Evolutionary conservation across 2,329 filamentous ascomycete genomes (phyloP).

Genomic region (Pseudogymnoascus destructans): DNA sequence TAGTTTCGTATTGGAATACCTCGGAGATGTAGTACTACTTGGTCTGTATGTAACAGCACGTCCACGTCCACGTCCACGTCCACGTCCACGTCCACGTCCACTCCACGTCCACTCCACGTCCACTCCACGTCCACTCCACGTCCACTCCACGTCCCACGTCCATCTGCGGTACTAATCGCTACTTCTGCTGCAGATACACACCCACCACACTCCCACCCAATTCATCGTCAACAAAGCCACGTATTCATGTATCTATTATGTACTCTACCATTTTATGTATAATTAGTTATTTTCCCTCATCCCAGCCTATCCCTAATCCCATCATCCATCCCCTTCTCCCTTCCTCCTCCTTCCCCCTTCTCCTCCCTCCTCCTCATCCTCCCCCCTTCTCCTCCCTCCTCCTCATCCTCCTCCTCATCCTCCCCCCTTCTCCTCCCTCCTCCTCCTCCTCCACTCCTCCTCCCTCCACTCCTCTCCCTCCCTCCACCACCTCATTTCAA

Average conservation of each 20-base stretch:
- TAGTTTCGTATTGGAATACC: too few relatives aligned
- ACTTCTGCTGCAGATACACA: not conserved
- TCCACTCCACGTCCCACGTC: too few relatives aligned
- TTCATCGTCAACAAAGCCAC: not conserved
- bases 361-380: not conserved
- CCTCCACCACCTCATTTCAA: not conserved
- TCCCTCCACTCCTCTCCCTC: not conserved
- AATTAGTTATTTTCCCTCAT: not conserved
- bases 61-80: too few relatives aligned
- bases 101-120: too few relatives aligned
- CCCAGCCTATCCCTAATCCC: too few relatives aligned
- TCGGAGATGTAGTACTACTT: too few relatives aligned
- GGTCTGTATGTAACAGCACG: too few relatives aligned
- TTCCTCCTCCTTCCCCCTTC: not conserved
- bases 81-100: too few relatives aligned
- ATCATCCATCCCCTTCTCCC: not conserved
- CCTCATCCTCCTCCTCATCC: not conserved
- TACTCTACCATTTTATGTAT: not conserved
- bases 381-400: not conserved
- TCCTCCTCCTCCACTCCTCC: not conserved
- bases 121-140: too few relatives aligned
- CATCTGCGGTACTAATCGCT: not conserved
- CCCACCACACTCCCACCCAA: not conserved
- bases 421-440: not conserved
- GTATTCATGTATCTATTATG: not conserved